Conservation (phyloP, 2,329 filamentous ascomycete genomes). For the Fusarium austroafricanum region DNA sequence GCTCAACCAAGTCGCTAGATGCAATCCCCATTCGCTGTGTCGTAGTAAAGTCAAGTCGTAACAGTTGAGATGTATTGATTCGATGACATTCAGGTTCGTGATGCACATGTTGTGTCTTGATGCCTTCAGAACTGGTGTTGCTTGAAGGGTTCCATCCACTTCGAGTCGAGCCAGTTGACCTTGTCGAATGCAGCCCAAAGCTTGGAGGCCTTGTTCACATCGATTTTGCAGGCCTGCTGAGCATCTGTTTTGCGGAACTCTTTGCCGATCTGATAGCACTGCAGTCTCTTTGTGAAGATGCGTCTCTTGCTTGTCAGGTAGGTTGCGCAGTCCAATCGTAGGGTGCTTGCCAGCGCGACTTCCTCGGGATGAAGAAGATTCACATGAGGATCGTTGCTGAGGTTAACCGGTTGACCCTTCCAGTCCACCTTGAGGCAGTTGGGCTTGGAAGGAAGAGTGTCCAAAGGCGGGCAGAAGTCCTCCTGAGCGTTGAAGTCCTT, state of each 20-base stretch:
- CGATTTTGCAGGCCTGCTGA: slow-evolving; percentile 97
- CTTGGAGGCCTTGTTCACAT: slow-evolving; percentile 97
- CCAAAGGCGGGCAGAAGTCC: slow-evolving; percentile 77
- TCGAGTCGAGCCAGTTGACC: slow-evolving; percentile 80
- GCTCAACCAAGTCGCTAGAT: slow-evolving; percentile 32
- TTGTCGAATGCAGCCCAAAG: slow-evolving; percentile 90
- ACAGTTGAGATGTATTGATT: slow-evolving; percentile 11
- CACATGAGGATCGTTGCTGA: slow-evolving; percentile 76
- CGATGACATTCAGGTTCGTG: background rate
- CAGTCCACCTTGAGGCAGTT: slow-evolving; percentile 86
- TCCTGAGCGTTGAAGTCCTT: slow-evolving; percentile 79
- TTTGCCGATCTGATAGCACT: slow-evolving; percentile 75
- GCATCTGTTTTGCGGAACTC: slow-evolving; percentile 96
- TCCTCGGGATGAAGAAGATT: slow-evolving; percentile 83
- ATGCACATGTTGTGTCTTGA: background rate
- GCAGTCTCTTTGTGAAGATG: slow-evolving; percentile 83
- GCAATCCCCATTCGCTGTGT: slow-evolving; percentile 29
- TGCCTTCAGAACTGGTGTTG: slow-evolving; percentile 33
- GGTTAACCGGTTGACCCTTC: slow-evolving; percentile 83
- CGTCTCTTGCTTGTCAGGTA: slow-evolving; percentile 94
- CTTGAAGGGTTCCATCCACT: slow-evolving; percentile 56
- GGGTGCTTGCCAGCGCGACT: slow-evolving; percentile 77
- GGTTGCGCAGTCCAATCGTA: slow-evolving; percentile 86
- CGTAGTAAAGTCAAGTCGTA: slow-evolving; percentile 29
- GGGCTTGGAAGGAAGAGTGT: slow-evolving; percentile 72